A percentile compares a stretch with the other conserved stretches of the same genome.
Conservation (phyloP, 345 rosid genomes). For the Bretschneidera sinensis region DNA sequence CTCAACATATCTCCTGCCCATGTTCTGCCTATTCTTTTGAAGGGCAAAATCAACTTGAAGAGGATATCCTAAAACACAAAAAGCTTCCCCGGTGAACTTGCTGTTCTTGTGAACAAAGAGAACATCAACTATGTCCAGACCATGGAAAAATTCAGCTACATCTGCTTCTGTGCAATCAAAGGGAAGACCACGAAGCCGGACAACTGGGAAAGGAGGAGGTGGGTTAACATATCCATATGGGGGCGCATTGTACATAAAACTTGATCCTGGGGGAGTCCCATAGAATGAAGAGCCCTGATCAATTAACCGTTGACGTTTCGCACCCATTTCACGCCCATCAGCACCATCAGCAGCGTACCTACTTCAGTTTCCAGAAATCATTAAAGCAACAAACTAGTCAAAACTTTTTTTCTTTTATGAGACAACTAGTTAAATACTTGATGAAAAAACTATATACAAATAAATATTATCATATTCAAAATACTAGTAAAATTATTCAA, state of each 20-base stretch:
- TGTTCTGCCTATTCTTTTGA: constrained; percentile 84
- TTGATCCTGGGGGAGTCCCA: constrained; percentile 66
- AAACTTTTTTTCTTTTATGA: too few species aligned
- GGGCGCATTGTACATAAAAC: constrained; percentile 63
- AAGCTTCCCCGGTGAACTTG: constrained; percentile 92
- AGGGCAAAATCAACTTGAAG: constrained; percentile 95
- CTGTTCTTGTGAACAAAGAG: constrained; percentile 78
- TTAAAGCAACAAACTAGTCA: constrained; percentile 10
- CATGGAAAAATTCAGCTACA: constrained; percentile 80
- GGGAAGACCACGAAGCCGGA: constrained; percentile 91
- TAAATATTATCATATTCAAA: neutral
- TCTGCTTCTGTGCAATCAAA: constrained; percentile 84
- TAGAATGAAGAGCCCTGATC: constrained; percentile 85
- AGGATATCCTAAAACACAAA: constrained; percentile 86
- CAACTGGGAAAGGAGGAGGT: constrained; percentile 89
- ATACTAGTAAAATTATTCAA: neutral
- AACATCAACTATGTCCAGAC: constrained; percentile 84
- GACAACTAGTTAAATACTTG: too few species aligned
- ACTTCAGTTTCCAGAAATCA: constrained; percentile 24
- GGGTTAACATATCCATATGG: constrained; percentile 51
- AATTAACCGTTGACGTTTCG: constrained; percentile 79
- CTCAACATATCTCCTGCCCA: constrained; percentile 94
- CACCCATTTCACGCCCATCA: constrained; percentile 83
- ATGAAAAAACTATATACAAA: neutral
- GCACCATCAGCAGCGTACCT: constrained; percentile 52